These are phyloP conservation scores for Dianthus caryophyllus DNA, from an alignment of 148 eudicot genomes.

Conservation along the genomic window DNA sequence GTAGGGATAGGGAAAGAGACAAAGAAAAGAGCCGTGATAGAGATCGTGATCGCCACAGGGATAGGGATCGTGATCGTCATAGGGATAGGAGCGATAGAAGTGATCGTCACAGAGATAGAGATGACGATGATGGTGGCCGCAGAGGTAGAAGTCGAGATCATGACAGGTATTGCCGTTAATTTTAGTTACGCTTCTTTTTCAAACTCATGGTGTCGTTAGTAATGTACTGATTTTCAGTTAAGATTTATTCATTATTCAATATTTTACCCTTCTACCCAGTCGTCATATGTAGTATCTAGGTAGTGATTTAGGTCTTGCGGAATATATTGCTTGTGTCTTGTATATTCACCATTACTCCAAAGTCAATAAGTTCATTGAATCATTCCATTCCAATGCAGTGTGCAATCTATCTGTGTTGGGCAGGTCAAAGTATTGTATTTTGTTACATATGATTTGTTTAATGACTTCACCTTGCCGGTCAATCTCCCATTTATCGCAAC, in stretches of 20 bases:
- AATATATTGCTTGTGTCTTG: not conserved
- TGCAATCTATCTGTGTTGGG: not conserved
- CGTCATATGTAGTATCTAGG: no score
- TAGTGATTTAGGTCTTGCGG: not conserved
- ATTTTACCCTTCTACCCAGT: not conserved
- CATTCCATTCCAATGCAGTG: not conserved
- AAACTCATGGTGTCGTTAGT: not conserved
- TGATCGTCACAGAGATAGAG: constrained; percentile 48
- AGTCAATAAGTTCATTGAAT: not conserved
- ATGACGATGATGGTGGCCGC: constrained; percentile 51
- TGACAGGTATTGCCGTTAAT: constrained; percentile 47
- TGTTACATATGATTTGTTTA: not conserved
- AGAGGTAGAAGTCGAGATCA: constrained; percentile 60
- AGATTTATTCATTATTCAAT: not conserved
- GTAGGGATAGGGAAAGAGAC: constrained; percentile 33
- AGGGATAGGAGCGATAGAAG: constrained; percentile 63
- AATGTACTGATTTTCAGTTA: not conserved
- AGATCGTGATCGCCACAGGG: constrained; percentile 46
- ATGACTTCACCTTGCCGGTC: not conserved
- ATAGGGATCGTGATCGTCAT: no score
- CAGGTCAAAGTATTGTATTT: not conserved
- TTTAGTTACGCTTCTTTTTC: not conserved
- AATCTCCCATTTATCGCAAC: not conserved
- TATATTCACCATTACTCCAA: not conserved
- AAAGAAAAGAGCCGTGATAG: constrained; percentile 26